phyloP scores from a whole-genome alignment of 345 rosid species.

The Bruguiera sexangula region DNA sequence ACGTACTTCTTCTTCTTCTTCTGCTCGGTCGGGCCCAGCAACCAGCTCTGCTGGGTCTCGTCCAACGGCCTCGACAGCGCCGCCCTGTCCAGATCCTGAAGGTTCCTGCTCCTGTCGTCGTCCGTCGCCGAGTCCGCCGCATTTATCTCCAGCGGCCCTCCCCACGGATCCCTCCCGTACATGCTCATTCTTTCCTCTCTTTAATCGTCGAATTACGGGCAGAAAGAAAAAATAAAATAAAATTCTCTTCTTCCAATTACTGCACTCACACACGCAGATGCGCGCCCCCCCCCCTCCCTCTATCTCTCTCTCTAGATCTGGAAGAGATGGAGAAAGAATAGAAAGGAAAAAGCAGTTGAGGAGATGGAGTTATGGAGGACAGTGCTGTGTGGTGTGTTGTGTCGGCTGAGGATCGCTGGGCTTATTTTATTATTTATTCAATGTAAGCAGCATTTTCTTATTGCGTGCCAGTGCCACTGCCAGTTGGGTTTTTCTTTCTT shows the following conservation, averaged over 20 bases:
- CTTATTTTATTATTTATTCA: no score
- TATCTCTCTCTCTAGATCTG: no score
- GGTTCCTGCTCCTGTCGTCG: conserved; percentile 87
- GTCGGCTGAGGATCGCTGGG: no score
- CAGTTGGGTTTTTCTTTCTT: no score
- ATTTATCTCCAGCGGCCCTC: conserved; percentile 93
- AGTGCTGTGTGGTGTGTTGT: no score
- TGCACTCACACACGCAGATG: background rate
- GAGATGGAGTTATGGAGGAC: no score
- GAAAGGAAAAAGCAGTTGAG: no score
- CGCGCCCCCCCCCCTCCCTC: no score
- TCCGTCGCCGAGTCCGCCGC: conserved; percentile 93
- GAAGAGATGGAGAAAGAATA: no score
- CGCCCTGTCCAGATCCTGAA: conserved; percentile 77
- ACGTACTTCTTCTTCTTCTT: conserved; percentile 93
- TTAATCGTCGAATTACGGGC: background rate
- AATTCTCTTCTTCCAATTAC: no score
- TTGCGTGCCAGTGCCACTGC: no score
- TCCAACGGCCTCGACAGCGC: conserved; percentile 82
- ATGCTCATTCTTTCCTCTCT: conserved; percentile 30
- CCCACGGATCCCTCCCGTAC: conserved; percentile 99
- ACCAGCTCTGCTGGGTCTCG: conserved; percentile 99
- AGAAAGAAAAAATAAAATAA: background rate
- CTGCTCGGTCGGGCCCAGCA: conserved; percentile 84
- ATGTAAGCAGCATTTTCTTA: no score